Evolutionary conservation across 1,284 basidiomycete species (phyloP), one percentile per base, ranked within the genome.

Genomic region (Malassezia arunalokei): DNA sequence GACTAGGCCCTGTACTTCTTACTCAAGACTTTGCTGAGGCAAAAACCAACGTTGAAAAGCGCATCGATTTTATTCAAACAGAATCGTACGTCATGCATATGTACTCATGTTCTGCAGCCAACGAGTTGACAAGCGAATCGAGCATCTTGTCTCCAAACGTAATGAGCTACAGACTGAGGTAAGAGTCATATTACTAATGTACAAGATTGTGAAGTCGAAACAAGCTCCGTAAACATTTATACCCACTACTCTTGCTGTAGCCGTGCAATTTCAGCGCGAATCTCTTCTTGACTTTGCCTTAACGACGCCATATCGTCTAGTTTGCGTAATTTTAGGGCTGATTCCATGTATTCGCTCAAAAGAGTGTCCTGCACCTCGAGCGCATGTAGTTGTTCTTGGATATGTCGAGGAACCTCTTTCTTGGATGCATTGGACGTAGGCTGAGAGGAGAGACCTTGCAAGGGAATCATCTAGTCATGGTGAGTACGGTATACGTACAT

Each of bases 21-120:
- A 82, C 85, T 64, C 92, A 96, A 75, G 91, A 95, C 60, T 83
- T 84, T 64, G 74, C 75, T 5, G 94, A 96, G 64, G 92, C 92
- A 8, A 86, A 85, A 70, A 77, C 76, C 52, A 95, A 92, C 68
- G 87, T 98, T 30, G 82, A 89, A 59, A 95, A 87, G 54, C 82
- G 92, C 6, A 76, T 98, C 37, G 87, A 89, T 56, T 95, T 89
- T 75, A 96, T 98, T 69, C 79, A 77, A 48, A 76, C 80, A 44
- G 91, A 98, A 75, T 87, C 94, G 91, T 95, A 57, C 55, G 85
- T 78, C 5, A 20, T 3, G 27, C 11, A 9, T 32, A 8, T 12
- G 15, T 15, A 14, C 17, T 41, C 8, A 20, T 14, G 17, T 38
- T 24, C 15, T 11, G 6, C 28, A 57, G 49, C 14, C 31, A 49